These are phyloP conservation scores for Dentipellis fragilis DNA, from an alignment of 768 basidiomycete genomes.

Conservation along the genomic window DNA sequence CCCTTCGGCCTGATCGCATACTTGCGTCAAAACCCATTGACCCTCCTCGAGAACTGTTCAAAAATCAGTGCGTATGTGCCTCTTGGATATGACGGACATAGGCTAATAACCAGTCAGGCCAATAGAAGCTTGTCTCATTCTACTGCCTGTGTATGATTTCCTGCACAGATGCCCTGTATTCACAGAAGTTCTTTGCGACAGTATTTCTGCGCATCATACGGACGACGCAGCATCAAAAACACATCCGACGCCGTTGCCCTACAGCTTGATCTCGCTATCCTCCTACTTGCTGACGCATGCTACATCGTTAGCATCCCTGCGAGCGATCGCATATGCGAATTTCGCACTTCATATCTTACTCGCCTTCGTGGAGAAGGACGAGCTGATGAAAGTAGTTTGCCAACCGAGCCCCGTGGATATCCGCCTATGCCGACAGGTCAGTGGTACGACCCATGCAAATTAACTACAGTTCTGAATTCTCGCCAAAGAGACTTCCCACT, in stretches of 20 bases:
- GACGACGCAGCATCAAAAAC: constrained; percentile 15
- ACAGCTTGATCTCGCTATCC: constrained; percentile 44
- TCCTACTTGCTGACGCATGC: constrained; percentile 64
- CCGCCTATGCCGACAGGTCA: constrained; percentile 55
- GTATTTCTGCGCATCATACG: constrained; percentile 16
- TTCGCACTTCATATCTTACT: constrained; percentile 46
- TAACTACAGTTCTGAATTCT: neutral
- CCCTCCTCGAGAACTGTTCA: constrained; percentile 44
- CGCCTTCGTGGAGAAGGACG: constrained; percentile 37
- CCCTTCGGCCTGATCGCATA: constrained; percentile 45
- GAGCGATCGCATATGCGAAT: constrained; percentile 53
- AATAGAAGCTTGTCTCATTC: constrained; percentile 45
- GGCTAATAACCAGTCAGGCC: constrained; percentile 31
- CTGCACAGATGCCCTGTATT: constrained; percentile 41
- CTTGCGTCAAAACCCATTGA: constrained; percentile 36
- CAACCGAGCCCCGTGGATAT: constrained; percentile 31
- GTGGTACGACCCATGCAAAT: constrained; percentile 5
- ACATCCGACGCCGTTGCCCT: constrained; percentile 27
- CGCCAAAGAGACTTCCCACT: constrained; percentile 37
- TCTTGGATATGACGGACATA: neutral
- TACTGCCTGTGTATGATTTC: constrained; percentile 57
- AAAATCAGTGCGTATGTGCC: constrained; percentile 33
- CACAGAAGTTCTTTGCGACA: constrained; percentile 33
- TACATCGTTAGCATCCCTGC: constrained; percentile 45
- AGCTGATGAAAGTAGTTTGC: constrained; percentile 36